Conservation (phyloP, 176 grass and related monocot species). For the Elymus sibiricus region DNA sequence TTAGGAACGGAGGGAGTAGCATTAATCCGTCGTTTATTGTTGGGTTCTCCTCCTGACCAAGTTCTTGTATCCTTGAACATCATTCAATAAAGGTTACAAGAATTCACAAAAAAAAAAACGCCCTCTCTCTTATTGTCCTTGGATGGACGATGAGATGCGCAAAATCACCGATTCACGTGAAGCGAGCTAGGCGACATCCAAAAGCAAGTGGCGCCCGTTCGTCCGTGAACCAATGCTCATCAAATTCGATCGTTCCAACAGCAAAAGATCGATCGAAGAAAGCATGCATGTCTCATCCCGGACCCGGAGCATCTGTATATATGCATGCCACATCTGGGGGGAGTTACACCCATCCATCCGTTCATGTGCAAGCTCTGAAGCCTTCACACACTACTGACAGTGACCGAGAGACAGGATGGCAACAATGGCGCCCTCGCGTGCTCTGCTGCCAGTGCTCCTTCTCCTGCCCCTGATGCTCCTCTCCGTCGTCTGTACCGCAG, state of each 20-base stretch:
- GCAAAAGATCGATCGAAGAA: not conserved
- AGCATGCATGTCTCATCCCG: not conserved
- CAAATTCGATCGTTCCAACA: not conserved
- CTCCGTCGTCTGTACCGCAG: not conserved
- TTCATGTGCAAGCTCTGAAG: not conserved
- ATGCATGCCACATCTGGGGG: not conserved
- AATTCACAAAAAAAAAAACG: too few species aligned
- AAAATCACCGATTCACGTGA: not conserved
- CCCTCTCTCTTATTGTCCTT: not conserved
- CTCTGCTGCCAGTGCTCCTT: not conserved
- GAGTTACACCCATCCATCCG: too few species aligned
- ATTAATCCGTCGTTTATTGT: too few species aligned
- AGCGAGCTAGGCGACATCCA: not conserved
- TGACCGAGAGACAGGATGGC: not conserved
- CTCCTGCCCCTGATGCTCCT: not conserved
- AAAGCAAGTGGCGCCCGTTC: not conserved
- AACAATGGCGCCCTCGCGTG: not conserved
- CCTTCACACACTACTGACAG: not conserved
- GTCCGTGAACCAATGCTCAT: not conserved
- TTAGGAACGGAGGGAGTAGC: too few species aligned
- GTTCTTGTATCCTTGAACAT: too few species aligned
- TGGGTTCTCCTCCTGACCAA: too few species aligned
- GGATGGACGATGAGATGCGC: not conserved
- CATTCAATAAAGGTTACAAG: too few species aligned
- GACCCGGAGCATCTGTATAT: not conserved